Conservation (phyloP, 306 rosid species). For the Crataegus laevigata region DNA sequence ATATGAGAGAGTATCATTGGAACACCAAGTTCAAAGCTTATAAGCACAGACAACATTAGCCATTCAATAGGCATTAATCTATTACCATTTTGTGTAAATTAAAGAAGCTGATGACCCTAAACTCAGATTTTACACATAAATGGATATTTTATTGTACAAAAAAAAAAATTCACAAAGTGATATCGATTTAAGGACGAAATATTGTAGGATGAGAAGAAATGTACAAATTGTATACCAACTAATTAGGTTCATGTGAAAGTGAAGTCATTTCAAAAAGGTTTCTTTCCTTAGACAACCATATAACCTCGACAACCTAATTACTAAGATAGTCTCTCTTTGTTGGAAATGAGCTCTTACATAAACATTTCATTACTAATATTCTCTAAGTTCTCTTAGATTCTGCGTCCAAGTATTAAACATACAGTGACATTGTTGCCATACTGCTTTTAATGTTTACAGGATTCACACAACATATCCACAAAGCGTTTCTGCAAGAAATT, state of each 20-base stretch:
- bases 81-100: background rate
- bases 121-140: background rate
- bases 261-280: background rate
- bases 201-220: background rate
- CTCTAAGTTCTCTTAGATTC: background rate
- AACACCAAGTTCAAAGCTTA: background rate
- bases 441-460: background rate
- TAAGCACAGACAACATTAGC: background rate
- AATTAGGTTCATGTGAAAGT: background rate
- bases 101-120: background rate
- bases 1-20: background rate
- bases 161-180: background rate
- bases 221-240: background rate
- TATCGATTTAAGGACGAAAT: background rate
- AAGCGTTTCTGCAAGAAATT: background rate
- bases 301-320: background rate
- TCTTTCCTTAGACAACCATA: background rate
- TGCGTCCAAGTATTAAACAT: background rate
- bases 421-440: background rate
- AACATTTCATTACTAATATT: background rate
- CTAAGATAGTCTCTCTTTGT: background rate
- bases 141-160: background rate
- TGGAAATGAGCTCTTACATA: background rate
- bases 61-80: background rate
- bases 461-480: background rate